These are phyloP conservation scores for Forsythia suspensa DNA, from an alignment of 257 asterid species.

Conservation along the genomic window DNA sequence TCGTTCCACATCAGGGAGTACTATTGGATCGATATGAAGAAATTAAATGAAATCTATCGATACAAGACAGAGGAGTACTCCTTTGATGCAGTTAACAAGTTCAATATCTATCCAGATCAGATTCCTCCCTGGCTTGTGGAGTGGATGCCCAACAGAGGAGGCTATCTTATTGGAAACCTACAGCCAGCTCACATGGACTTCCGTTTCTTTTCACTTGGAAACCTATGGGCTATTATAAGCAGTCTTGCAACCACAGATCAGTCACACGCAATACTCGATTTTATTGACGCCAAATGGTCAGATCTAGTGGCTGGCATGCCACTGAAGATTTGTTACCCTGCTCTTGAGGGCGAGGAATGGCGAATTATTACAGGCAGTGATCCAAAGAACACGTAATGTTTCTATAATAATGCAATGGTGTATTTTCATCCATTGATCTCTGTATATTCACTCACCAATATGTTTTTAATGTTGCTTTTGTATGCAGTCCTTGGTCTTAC, in stretches of 20 bases:
- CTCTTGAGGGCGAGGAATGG: slow-evolving; percentile 81
- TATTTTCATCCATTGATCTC: slow-evolving; percentile 4
- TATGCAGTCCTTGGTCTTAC: slow-evolving; percentile 88
- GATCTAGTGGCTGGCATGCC: slow-evolving; percentile 81
- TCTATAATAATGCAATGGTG: neutral
- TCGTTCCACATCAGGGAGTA: slow-evolving; percentile 84
- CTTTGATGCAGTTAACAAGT: slow-evolving; percentile 77
- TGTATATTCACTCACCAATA: neutral
- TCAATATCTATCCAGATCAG: slow-evolving; percentile 84
- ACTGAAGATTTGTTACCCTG: slow-evolving; percentile 76
- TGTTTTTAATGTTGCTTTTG: slow-evolving; percentile 11
- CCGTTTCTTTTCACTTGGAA: slow-evolving; percentile 79
- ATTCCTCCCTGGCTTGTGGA: slow-evolving; percentile 86
- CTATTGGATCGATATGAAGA: slow-evolving; percentile 76
- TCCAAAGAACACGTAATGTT: slow-evolving; percentile 74
- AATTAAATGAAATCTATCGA: slow-evolving; percentile 72
- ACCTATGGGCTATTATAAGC: slow-evolving; percentile 68
- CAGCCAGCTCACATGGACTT: slow-evolving; percentile 95
- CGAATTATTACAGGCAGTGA: slow-evolving; percentile 76
- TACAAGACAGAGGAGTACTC: slow-evolving; percentile 85
- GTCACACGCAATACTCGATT: slow-evolving; percentile 73
- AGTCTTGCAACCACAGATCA: slow-evolving; percentile 71
- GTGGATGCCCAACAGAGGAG: slow-evolving; percentile 79
- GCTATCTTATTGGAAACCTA: slow-evolving; percentile 73
- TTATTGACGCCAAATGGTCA: slow-evolving; percentile 72